phyloP scores from a whole-genome alignment of 2,329 filamentous ascomycete genomes.

The Leptoxyphium fumago region DNA sequence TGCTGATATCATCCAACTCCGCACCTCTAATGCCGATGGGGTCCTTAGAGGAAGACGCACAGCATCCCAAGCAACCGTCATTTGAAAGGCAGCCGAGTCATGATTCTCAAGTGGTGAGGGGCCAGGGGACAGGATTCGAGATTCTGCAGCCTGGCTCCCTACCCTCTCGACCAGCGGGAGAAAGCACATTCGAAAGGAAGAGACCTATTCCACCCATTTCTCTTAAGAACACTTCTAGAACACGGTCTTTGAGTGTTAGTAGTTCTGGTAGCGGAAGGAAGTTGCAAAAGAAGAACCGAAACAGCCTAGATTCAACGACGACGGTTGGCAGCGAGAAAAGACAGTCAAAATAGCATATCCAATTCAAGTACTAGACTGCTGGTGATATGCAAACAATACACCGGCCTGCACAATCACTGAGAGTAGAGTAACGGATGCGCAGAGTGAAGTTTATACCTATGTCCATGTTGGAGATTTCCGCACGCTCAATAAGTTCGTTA shows the following conservation, averaged over 20 bases:
- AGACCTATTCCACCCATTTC: slow-evolving; percentile 13
- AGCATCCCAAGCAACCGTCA: neutral
- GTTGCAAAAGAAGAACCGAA: slow-evolving; percentile 19
- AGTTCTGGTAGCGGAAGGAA: slow-evolving; percentile 12
- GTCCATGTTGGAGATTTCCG: no score
- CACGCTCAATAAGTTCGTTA: no score
- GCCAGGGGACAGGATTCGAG: slow-evolving; percentile 21
- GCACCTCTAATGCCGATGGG: neutral
- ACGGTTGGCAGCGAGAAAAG: slow-evolving; percentile 3
- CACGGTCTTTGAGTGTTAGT: slow-evolving; percentile 5
- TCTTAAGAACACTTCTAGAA: slow-evolving; percentile 12
- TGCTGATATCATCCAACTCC: neutral
- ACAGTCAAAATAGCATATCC: neutral
- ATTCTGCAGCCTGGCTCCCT: slow-evolving; percentile 21
- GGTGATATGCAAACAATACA: no score
- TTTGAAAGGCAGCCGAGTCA: neutral
- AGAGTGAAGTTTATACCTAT: no score
- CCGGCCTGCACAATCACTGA: no score
- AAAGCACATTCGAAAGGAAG: slow-evolving; percentile 9
- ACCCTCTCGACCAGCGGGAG: slow-evolving; percentile 4
- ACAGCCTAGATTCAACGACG: slow-evolving; percentile 9
- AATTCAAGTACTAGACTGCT: neutral
- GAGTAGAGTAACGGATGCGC: no score
- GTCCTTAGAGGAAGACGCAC: neutral
- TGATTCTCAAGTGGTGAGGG: slow-evolving; percentile 14